A percentile compares a stretch with the other conserved stretches of the same genome.
phyloP scores from a whole-genome alignment of 352 stramenopile genomes.

The Phytopythium boreale region DNA sequence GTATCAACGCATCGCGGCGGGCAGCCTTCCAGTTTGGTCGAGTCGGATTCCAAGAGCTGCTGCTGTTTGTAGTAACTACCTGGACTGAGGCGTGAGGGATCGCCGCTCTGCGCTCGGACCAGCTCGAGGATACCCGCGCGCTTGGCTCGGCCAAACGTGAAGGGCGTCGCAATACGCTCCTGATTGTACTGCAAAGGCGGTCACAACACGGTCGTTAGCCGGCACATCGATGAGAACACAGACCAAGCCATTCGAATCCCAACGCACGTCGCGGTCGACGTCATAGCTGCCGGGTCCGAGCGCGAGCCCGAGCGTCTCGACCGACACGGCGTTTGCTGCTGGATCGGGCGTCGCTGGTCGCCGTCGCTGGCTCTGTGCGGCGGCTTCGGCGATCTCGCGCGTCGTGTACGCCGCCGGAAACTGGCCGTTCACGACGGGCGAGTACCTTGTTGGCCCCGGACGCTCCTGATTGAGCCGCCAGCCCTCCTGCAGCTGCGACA shows the following conservation, averaged over 20 bases:
- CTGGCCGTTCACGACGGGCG: slow-evolving; percentile 30
- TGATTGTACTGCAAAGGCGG: slow-evolving; percentile 33
- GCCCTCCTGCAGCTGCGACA: slow-evolving; percentile 1
- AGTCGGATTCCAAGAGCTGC: not conserved
- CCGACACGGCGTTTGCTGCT: slow-evolving; percentile 7
- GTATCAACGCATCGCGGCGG: not conserved
- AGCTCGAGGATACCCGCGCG: slow-evolving; percentile 46
- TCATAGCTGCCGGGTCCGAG: slow-evolving; percentile 58
- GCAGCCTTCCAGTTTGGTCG: not conserved
- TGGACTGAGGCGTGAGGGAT: slow-evolving; percentile 17
- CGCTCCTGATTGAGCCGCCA: slow-evolving; percentile 10
- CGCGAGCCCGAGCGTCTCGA: slow-evolving; percentile 24
- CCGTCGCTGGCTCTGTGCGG: not conserved
- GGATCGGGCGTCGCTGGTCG: slow-evolving; percentile 1
- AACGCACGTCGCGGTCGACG: slow-evolving; percentile 5
- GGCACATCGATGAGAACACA: no score
- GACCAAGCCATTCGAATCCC: no score
- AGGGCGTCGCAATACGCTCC: slow-evolving; percentile 35
- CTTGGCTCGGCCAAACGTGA: slow-evolving; percentile 45
- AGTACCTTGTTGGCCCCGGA: slow-evolving; percentile 36
- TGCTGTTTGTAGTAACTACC: slow-evolving; percentile 21
- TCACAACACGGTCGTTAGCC: no score
- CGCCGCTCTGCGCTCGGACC: slow-evolving; percentile 12
- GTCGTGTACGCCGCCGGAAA: slow-evolving; percentile 44
- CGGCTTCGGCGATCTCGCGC: slow-evolving; percentile 26